Percentiles rank a stretch among this genome's conserved stretches.
phyloP scores from a whole-genome alignment of 2,329 filamentous ascomycete genomes.

The Aspergillus sp. region DNA sequence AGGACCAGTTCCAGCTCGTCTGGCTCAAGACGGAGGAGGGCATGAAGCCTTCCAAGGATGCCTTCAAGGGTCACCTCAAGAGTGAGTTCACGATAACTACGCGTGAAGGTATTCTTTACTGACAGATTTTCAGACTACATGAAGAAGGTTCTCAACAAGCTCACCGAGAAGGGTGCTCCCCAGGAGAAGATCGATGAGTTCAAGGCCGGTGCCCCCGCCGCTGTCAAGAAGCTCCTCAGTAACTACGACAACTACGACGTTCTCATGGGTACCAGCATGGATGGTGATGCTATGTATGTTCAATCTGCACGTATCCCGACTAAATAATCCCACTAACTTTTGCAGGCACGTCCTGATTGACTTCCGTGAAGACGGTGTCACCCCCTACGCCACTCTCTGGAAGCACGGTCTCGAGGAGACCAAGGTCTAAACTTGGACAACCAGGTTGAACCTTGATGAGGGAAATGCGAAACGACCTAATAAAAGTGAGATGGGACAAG shows the following conservation, averaged over 20 bases:
- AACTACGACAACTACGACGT: slow-evolving; percentile 98
- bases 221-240: slow-evolving; percentile 75
- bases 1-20: slow-evolving; percentile 85
- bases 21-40: slow-evolving; percentile 42
- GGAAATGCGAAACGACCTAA: background rate
- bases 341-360: slow-evolving; percentile 80
- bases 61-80: slow-evolving; percentile 78
- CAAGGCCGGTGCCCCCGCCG: slow-evolving; percentile 65
- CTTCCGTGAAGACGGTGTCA: slow-evolving; percentile 94
- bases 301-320: background rate
- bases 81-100: slow-evolving; percentile 44
- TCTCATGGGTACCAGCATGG: slow-evolving; percentile 85
- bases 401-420: slow-evolving; percentile 83
- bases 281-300: slow-evolving; percentile 85
- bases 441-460: slow-evolving; percentile 5
- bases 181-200: slow-evolving; percentile 68
- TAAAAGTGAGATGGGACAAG: slow-evolving; percentile 14
- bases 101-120: background rate
- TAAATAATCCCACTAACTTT: slow-evolving; percentile 1
- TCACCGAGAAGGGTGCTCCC: slow-evolving; percentile 57
- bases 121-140: slow-evolving; percentile 61
- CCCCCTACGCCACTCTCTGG: slow-evolving; percentile 85
- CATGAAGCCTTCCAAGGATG: slow-evolving; percentile 64
- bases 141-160: slow-evolving; percentile 71
- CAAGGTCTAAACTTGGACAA: slow-evolving; percentile 66